These are phyloP conservation scores for Ceratocystis cacaofunesta DNA, from an alignment of 2,329 filamentous ascomycete genomes.

Conservation along the genomic window DNA sequence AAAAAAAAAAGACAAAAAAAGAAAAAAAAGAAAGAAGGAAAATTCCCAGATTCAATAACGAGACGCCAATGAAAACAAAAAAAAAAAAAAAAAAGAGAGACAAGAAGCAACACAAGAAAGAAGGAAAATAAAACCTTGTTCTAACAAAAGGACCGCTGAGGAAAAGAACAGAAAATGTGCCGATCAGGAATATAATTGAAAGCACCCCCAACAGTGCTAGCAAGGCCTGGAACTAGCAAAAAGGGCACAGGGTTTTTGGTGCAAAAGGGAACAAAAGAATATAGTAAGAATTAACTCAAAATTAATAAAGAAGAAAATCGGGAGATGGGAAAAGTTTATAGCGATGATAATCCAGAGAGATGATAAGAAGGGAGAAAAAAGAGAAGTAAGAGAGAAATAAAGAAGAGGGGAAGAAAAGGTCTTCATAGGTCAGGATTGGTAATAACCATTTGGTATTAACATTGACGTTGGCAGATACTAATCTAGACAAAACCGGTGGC, in stretches of 20 bases:
- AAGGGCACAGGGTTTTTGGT: background rate
- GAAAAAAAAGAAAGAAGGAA: background rate
- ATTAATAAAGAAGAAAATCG: conserved; percentile 16
- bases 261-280: background rate
- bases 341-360: conserved; percentile 9
- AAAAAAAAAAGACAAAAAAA: background rate
- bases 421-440: background rate
- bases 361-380: conserved; percentile 9
- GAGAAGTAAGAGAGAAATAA: conserved; percentile 12
- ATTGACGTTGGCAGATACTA: background rate
- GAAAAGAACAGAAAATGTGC: background rate
- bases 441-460: background rate
- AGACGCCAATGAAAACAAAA: too few species aligned
- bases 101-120: background rate
- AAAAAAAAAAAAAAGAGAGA: background rate
- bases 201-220: background rate
- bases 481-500: background rate
- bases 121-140: background rate
- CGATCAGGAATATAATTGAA: background rate
- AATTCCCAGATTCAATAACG: too few species aligned
- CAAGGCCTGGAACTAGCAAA: background rate
- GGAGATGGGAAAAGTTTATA: too few species aligned
- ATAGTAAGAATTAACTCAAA: background rate
- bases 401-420: background rate
- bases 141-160: background rate